Percentiles rank a stretch among this genome's conserved stretches.
Conservation (phyloP, 495 filamentous ascomycete species). For the Hyaloscypha bicolor region DNA sequence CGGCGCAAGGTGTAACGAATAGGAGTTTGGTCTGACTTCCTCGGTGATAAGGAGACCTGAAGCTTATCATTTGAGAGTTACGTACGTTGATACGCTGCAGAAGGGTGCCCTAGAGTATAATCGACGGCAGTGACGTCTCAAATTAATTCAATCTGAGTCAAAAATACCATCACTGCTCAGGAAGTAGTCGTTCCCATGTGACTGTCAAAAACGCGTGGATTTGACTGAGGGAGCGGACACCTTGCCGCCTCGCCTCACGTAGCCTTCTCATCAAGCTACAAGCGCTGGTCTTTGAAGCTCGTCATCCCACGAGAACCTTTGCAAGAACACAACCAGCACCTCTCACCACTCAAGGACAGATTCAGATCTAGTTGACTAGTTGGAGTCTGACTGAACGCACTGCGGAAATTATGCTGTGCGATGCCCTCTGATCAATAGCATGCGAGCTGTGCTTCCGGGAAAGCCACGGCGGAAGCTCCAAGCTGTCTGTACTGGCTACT, state of each 20-base stretch:
- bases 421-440: constrained; percentile 41
- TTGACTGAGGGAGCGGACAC: not conserved
- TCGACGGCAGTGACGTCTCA: not conserved
- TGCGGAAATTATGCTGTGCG: constrained; percentile 7
- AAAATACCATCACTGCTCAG: not conserved
- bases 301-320: not conserved
- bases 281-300: not conserved
- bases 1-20: constrained; percentile 22
- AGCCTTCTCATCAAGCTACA: not conserved
- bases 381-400: not conserved
- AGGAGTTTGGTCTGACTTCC: not conserved
- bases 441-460: constrained; percentile 84
- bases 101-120: not conserved
- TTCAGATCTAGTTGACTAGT: not conserved
- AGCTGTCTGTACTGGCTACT: constrained; percentile 83
- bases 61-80: not conserved
- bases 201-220: not conserved
- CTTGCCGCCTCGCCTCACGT: not conserved
- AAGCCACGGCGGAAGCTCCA: constrained; percentile 87
- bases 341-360: not conserved
- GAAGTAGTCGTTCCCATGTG: not conserved
- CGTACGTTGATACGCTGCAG: not conserved
- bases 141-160: not conserved
- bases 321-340: not conserved
- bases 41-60: constrained; percentile 16